Evolutionary conservation across 257 asterid genomes (phyloP).

Genomic region (Fraxinus excelsior): DNA sequence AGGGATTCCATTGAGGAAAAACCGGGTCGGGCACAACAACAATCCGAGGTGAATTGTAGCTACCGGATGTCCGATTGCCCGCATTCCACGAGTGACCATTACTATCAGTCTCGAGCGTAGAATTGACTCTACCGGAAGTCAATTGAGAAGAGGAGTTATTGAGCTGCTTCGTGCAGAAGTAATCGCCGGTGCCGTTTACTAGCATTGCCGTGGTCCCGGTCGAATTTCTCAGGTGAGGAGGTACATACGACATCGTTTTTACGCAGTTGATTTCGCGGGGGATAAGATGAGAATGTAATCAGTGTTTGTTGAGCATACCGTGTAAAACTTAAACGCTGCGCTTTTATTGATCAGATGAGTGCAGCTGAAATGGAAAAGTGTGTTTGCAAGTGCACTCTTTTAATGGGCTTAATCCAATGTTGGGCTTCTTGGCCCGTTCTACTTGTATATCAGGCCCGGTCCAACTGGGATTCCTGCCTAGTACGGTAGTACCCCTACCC

Average conservation of each 20-base stretch:
- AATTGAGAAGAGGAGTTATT: conserved; percentile 31
- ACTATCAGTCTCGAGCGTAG: conserved; percentile 3
- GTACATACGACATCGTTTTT: conserved; percentile 79
- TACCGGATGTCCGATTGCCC: conserved; percentile 49
- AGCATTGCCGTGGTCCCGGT: conserved; percentile 36
- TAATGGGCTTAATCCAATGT: too few relatives aligned
- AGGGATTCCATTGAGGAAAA: conserved; percentile 72
- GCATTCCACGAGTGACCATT: conserved; percentile 40
- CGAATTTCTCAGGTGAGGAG: conserved; percentile 81
- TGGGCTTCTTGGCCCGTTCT: too few relatives aligned
- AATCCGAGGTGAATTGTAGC: conserved; percentile 35
- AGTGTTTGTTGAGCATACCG: background rate
- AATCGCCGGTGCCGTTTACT: conserved; percentile 38
- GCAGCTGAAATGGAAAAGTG: too few relatives aligned
- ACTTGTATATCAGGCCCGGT: too few relatives aligned
- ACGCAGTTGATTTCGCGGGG: conserved; percentile 23
- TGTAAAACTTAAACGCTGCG: background rate
- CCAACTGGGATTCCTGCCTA: too few relatives aligned
- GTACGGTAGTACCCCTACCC: too few relatives aligned
- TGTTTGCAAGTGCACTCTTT: too few relatives aligned
- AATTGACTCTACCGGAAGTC: conserved; percentile 33
- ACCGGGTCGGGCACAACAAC: conserved; percentile 48
- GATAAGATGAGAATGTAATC: conserved; percentile 25
- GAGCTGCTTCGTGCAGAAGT: conserved; percentile 45
- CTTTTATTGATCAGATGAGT: background rate